These are phyloP conservation scores for Colletotrichum tamarilloi DNA, from an alignment of 2,329 filamentous ascomycete genomes.

Conservation along the genomic window DNA sequence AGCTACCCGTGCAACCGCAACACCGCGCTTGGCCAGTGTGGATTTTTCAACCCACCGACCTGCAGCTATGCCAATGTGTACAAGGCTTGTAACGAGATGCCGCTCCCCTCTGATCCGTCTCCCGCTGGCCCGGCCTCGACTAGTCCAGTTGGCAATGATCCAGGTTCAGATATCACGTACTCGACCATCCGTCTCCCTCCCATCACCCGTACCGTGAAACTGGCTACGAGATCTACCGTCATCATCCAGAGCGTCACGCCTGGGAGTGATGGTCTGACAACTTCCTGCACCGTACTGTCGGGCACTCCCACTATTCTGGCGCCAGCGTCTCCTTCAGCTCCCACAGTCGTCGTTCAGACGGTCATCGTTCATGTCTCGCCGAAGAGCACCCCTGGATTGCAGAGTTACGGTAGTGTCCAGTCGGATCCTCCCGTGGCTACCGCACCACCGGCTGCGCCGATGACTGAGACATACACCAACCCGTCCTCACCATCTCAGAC, in stretches of 20 bases:
- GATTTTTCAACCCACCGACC: not conserved
- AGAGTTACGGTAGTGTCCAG: slow-evolving; percentile 12
- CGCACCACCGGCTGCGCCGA: not conserved
- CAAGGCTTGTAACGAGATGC: slow-evolving; percentile 15
- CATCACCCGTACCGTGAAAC: slow-evolving; percentile 26
- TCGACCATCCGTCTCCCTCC: slow-evolving; percentile 18
- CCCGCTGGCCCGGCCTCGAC: not conserved
- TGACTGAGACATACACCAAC: not conserved
- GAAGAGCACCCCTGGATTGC: not conserved
- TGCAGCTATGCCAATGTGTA: slow-evolving; percentile 31
- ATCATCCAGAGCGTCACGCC: slow-evolving; percentile 8
- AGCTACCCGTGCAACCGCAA: slow-evolving; percentile 19
- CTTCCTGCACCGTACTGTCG: not conserved
- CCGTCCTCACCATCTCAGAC: not conserved
- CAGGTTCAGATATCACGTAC: slow-evolving; percentile 7
- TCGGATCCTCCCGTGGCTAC: slow-evolving; percentile 9
- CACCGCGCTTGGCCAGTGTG: slow-evolving; percentile 13
- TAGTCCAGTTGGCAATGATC: not conserved
- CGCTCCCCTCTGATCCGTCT: not conserved
- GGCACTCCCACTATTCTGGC: not conserved
- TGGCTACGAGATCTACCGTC: slow-evolving; percentile 18
- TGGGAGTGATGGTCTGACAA: not conserved
- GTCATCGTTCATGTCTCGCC: slow-evolving; percentile 20
- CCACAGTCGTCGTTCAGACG: slow-evolving; percentile 15
- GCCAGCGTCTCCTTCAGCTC: not conserved